Evolutionary conservation across 768 basidiomycete species (phyloP), one percentile per base, ranked within the genome.

Genomic region (Hygrocybe punicea): DNA sequence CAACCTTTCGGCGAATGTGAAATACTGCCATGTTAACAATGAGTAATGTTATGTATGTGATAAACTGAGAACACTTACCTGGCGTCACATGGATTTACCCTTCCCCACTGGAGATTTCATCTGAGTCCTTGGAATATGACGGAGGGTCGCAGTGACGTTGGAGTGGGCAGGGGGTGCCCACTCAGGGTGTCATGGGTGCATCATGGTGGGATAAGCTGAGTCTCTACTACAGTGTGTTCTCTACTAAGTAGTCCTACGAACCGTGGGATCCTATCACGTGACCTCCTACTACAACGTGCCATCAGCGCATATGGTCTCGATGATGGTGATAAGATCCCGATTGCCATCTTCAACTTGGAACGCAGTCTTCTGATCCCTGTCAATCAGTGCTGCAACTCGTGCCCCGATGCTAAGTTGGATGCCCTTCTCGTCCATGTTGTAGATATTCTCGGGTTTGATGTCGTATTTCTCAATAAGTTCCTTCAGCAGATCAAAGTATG

Each of bases 241-340:
- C n/a, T n/a, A n/a, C n/a, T n/a, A n/a, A n/a, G n/a, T n/a, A n/a
- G n/a, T n/a, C n/a, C n/a, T n/a, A n/a, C n/a, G n/a, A n/a, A n/a
- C n/a, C n/a, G n/a, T n/a, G n/a, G n/a, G n/a, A n/a, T n/a, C n/a
- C n/a, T n/a, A n/a, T n/a, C n/a, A n/a, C n/a, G n/a, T n/a, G n/a
- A n/a, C n/a, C n/a, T n/a, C n/a, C n/a, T n/a, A n/a, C n/a, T n/a
- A n/a, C n/a, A n/a, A n/a, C n/a, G 53, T 63, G 1, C 77, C 77
- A 65, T 75, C 75, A 1, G 76, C 73, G 48, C 61, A 67, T 3
- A 74, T 57, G 62, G 69, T 69, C 57, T 79, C 75, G 50, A 81
- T 69, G 19, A 79, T 64, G 0, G 76, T 80, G 33, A 79, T 69
- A 3, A 78, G 69, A 57, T 79, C 70, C 0, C 73, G 70, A 36